Base-by-base conservation (phyloP, 2,329 filamentous ascomycete genomes). In the Myrmaecium sp. region DNA sequence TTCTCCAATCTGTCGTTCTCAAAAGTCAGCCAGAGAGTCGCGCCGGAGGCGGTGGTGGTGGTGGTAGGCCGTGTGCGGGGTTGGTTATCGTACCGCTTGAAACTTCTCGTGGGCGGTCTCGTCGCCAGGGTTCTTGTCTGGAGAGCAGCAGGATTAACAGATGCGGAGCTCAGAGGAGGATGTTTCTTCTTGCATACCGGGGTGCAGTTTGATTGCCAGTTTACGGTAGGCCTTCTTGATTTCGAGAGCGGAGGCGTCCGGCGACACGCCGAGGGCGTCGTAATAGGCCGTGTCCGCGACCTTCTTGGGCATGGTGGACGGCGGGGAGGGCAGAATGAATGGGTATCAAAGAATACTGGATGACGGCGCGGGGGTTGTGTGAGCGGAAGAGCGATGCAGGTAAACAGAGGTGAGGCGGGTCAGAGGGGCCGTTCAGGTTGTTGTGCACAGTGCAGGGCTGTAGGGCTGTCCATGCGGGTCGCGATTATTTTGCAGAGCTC, bases 121-220 rank as follows among this genome's bases (percentile, higher is more conserved):
- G 51, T 98, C 89, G 45, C 84, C 81, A 31, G 86, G 89, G 55
- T 98, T 98, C 64, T 98, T 98, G 61, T 98, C 89, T 81, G 47
- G 30, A 30, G 22, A 38, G 38, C 19, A 29, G 24, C 26, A 15
- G 25, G 26, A 17, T n/a, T 23, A 11, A 15, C 6, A 30, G n/a
- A 14, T 17, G 17, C 25, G 25, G 23, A 17, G 3, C 3, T n/a
- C 27, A 10, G 15, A 20, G 30, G 25, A 30, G 26, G 17, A 21
- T 15, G 23, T 58, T 40, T n/a, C n/a, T n/a, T n/a, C n/a, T n/a
- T n/a, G n/a, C n/a, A n/a, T 58, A 80, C 77, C 79, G 36, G 82
- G 82, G 53, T 94, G 86, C 44, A 92, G 81, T 40, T 84, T 70
- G 52, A 95, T 94, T 40, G 89, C 89, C 40, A 89, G 68, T 41